Percentiles rank a stretch among this genome's conserved stretches.
Conservation (phyloP, 2,329 filamentous ascomycete genomes). For the Aspergillus viridinutans region DNA sequence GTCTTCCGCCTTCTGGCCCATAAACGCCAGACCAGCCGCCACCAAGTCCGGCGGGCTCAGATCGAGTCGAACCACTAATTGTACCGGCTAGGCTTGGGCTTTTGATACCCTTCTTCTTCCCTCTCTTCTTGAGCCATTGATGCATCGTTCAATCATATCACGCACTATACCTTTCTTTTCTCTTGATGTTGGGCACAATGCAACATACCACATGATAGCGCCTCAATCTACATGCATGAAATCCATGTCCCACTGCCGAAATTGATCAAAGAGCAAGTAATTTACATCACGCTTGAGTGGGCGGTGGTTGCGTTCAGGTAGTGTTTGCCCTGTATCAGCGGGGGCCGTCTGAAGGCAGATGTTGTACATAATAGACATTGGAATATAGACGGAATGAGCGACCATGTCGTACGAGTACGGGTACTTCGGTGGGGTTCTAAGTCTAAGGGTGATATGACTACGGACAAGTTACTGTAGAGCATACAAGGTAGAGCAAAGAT, state of each 20-base stretch:
- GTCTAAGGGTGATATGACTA: neutral
- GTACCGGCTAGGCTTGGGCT: slow-evolving; percentile 9
- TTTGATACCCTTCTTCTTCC: slow-evolving; percentile 27
- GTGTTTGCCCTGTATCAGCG: neutral
- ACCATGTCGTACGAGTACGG: neutral
- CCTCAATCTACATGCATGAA: neutral
- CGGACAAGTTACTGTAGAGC: neutral
- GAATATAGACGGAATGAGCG: neutral
- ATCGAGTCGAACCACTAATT: slow-evolving; percentile 8
- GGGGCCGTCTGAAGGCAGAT: neutral
- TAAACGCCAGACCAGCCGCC: neutral
- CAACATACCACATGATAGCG: neutral
- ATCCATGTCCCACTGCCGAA: neutral
- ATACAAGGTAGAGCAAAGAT: neutral
- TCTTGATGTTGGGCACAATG: neutral
- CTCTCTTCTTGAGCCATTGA: slow-evolving; percentile 7
- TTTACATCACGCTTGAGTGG: neutral
- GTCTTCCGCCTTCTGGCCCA: neutral
- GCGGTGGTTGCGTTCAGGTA: neutral
- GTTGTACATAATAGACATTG: neutral
- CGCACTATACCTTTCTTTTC: neutral
- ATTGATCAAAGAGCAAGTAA: neutral
- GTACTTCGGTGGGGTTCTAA: too few species aligned
- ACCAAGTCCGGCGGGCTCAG: neutral
- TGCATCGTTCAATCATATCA: neutral